phyloP scores from a whole-genome alignment of 2,329 filamentous ascomycete species.

The Trichoderma pleuroti region DNA sequence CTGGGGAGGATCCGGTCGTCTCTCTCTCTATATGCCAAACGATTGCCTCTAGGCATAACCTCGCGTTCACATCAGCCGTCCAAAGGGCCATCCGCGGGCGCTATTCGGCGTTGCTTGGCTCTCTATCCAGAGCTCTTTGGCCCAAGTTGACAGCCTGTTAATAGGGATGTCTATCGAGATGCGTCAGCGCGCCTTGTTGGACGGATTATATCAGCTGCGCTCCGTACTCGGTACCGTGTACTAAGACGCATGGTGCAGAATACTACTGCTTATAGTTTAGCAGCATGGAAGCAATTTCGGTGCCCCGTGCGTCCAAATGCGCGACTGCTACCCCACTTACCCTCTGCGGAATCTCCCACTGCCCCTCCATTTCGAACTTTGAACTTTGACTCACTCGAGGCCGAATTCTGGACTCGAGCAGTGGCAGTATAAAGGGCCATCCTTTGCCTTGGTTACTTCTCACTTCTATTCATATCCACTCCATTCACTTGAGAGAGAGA shows the following conservation, averaged over 20 bases:
- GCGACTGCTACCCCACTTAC: slow-evolving; percentile 8
- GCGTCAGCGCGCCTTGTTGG: slow-evolving; percentile 8
- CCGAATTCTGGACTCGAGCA: background rate
- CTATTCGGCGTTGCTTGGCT: background rate
- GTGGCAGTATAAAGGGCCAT: background rate
- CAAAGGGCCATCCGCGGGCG: background rate
- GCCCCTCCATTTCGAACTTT: slow-evolving; percentile 5
- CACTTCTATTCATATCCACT: background rate
- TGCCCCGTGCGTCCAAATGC: background rate
- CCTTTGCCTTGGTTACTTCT: background rate
- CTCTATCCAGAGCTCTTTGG: background rate
- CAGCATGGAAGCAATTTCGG: background rate
- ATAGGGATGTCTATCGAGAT: slow-evolving; percentile 11
- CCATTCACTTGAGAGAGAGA: background rate
- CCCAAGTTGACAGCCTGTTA: slow-evolving; percentile 13
- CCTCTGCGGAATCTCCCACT: background rate
- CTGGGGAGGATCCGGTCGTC: background rate
- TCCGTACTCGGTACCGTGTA: background rate
- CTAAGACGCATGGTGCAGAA: background rate
- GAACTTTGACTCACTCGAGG: slow-evolving; percentile 13
- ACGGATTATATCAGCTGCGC: slow-evolving; percentile 6
- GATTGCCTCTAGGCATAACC: slow-evolving; percentile 9
- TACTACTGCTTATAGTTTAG: background rate
- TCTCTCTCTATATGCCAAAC: background rate
- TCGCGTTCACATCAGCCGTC: background rate